Percentiles rank a stretch among this genome's conserved stretches.
Evolutionary conservation across 345 rosid genomes (phyloP).

Genomic region (Abelmoschus esculentus): DNA sequence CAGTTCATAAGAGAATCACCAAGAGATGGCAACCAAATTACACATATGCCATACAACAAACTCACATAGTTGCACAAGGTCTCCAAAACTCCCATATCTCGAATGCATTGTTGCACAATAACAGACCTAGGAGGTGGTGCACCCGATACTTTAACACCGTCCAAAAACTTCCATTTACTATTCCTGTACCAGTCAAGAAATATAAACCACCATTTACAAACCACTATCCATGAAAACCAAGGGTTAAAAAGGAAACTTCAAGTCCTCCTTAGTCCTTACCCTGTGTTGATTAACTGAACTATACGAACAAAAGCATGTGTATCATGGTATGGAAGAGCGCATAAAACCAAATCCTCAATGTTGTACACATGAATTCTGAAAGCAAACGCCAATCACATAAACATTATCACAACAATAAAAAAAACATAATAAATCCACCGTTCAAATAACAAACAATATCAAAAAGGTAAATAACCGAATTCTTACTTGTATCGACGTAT

Average conservation of each 20-base stretch:
- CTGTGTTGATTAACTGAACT: slow-evolving; percentile 59
- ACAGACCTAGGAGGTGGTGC: slow-evolving; percentile 82
- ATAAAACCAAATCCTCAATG: slow-evolving; percentile 63
- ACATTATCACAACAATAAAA: not conserved
- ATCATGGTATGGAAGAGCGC: slow-evolving; percentile 82
- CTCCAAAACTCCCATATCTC: slow-evolving; percentile 80
- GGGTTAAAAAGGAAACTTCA: not conserved
- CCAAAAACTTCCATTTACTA: slow-evolving; percentile 84
- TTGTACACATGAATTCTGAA: slow-evolving; percentile 75
- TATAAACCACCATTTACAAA: slow-evolving; percentile 9
- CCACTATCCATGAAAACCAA: not conserved
- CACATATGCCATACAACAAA: not conserved
- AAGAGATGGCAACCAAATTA: slow-evolving; percentile 10
- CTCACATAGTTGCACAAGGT: slow-evolving; percentile 78
- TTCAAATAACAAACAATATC: not conserved
- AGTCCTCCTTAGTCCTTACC: slow-evolving; percentile 48
- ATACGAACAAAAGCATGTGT: slow-evolving; percentile 79
- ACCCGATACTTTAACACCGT: slow-evolving; percentile 75
- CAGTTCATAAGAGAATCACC: slow-evolving; percentile 6
- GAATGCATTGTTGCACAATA: slow-evolving; percentile 79
- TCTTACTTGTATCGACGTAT: slow-evolving; percentile 83
- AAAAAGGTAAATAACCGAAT: not conserved
- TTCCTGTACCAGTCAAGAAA: slow-evolving; percentile 38
- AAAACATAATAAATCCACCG: not conserved
- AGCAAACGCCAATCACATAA: slow-evolving; percentile 2